Evolutionary conservation across 108 stramenopile species (phyloP), one percentile per base, ranked within the genome.

Genomic region (Pseudonitzschia pungens): DNA sequence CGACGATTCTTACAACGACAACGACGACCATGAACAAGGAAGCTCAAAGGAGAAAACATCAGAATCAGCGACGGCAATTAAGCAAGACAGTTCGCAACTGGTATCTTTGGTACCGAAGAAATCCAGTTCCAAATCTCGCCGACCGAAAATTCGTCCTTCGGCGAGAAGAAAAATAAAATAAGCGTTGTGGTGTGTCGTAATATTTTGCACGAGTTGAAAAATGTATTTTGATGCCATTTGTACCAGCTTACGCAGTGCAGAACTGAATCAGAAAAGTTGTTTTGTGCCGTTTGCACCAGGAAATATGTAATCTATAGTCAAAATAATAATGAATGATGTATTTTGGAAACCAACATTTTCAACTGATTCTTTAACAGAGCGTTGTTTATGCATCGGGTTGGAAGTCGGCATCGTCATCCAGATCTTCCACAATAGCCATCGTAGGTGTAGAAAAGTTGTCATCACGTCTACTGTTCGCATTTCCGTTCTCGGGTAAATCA

Each of bases 361-460:
- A n/a, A n/a, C n/a, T n/a, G n/a, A n/a, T n/a, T n/a, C n/a, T n/a
- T n/a, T n/a, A n/a, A n/a, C n/a, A n/a, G n/a, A n/a, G n/a, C n/a
- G n/a, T n/a, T n/a, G n/a, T n/a, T 62, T 40, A 62, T 1, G n/a
- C 60, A 33, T 73, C 73, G 16, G 60, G 78, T 29, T 73, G 69
- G 42, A 79, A 79, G 18, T 79, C 78, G 8, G 41, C 78, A 70
- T 79, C 78, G 28, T 79, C 78, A 42, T 79, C 78, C 54, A 79
- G 60, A 45, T 79, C 73, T 45, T 79, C 78, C 21, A 79, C 78
- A 2, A 79, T 69, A 31, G 78, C 78, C 65, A 70, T 70, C 32
- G 73, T 42, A 20, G 78, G 62, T 11, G 69, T n/a, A 41, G 67
- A 45, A 2, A 69, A 73, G 77, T 73, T 57, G 18, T 44, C 28